Base-by-base conservation (phyloP, 768 basidiomycete genomes). In the Rhodotorula paludigena region DNA sequence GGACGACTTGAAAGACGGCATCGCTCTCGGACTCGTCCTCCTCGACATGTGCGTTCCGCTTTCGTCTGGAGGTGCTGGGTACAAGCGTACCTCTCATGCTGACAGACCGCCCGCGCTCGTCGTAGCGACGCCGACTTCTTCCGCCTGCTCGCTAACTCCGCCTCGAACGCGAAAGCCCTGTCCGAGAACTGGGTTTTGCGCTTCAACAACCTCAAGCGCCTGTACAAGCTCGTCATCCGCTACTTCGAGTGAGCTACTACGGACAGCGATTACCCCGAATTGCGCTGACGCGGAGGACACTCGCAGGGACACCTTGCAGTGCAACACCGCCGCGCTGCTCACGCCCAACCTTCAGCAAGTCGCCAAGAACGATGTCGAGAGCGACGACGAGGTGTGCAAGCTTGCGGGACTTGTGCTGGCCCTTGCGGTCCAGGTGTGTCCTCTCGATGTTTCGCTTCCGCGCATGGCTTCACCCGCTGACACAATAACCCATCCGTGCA, bases 101-200 rank as follows among this genome's bases (percentile, higher is more conserved):
- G 32, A 51, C 51, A 11, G 8, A 3, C 3, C 48, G 18, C 49
- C 32, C 66, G 55, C 74, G 35, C 75, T n/a, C n/a, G n/a, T n/a
- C n/a, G n/a, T n/a, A 92, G 90, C 72, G 91, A 92, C 80, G 81
- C 82, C 55, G 83, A 86, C 39, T 90, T 90, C 80, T 93, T 93
- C 76, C 84, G 85, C 52, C 84, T 83, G 60, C 79, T 85, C 8
- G 79, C 81, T 28, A 84, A 84, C 10, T 81, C 85, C 0, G 39
- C 49, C 28, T 36, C 53, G 32, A 54, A 48, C 30, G 10, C 51
- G 49, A 78, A 83, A 25, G 85, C 89, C 60, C 82, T 82, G 4
- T 85, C 87, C 18, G 90, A 91, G 75, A 92, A 90, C 78, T 94
- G 91, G 91, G 89, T 92, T 63, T 79, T 92, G 39, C 85, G 90